These are phyloP conservation scores for Colletotrichum tofieldiae DNA, from an alignment of 2,329 filamentous ascomycete species.

Conservation along the genomic window DNA sequence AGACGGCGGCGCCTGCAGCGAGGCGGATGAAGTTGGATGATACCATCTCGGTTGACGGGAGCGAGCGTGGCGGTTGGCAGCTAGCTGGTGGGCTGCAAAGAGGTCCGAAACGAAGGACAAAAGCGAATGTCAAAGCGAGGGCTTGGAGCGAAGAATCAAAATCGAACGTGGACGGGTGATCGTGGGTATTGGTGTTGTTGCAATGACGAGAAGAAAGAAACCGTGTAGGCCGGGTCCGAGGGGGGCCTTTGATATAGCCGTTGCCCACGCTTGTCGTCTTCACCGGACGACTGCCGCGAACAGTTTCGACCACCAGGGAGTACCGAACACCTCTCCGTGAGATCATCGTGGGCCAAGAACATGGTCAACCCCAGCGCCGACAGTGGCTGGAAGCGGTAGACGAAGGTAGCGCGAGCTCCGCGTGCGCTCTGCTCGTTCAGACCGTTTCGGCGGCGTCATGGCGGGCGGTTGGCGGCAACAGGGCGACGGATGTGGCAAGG, in stretches of 20 bases:
- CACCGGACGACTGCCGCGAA: neutral
- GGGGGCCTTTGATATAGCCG: constrained; percentile 2
- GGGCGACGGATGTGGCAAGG: constrained; percentile 4
- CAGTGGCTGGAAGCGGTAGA: neutral
- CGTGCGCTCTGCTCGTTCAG: constrained; percentile 5
- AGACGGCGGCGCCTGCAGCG: constrained; percentile 25
- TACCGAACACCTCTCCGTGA: neutral
- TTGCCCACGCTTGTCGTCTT: neutral
- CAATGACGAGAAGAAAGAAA: neutral
- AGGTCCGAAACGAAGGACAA: neutral
- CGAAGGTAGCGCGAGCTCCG: neutral
- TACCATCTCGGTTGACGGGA: constrained; percentile 17
- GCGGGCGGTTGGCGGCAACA: neutral
- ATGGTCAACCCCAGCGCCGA: neutral
- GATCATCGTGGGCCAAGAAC: neutral
- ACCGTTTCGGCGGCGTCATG: constrained; percentile 12
- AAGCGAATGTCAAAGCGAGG: constrained; percentile 13
- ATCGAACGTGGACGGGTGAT: too few relatives aligned
- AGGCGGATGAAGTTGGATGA: constrained; percentile 19
- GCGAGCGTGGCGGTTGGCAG: neutral
- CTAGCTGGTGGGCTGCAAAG: neutral
- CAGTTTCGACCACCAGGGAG: neutral
- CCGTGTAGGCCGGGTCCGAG: neutral
- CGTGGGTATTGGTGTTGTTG: neutral
- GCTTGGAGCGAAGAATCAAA: neutral